Base-by-base conservation (phyloP, 495 filamentous ascomycete species). In the Bacidia rubella region DNA sequence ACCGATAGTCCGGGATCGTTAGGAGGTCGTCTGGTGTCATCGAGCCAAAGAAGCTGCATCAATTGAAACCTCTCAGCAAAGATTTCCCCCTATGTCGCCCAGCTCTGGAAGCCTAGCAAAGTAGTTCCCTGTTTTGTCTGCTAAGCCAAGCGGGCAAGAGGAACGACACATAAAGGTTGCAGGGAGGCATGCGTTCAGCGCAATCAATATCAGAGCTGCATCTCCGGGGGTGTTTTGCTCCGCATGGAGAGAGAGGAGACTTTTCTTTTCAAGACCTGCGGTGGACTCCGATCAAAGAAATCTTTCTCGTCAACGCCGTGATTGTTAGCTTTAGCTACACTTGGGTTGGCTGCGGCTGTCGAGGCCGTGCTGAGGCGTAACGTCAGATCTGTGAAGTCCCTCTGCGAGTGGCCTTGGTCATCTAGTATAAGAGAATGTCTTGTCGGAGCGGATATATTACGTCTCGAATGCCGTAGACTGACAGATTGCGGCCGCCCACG, bases 361-460 rank as follows among this genome's bases (percentile, higher is more conserved):
- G 49, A 39, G 5, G 49, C 49, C 41, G 49, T 51, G 49, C 49
- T 51, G 20, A 51, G 22, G 11, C 49, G 32, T 25, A 40, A 32
- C 1, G 35, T 23, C 24, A 20, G 17, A 24, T 47, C 32, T 21
- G 2, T 51, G 20, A n/a, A 5, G 20, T 51, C 12, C 29, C 49
- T 42, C 17, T 39, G 49, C 10, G 29, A 32, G n/a, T 51, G 38
- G 17, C 49, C 27, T 15, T 54, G 26, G 10, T 21, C 19, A 21
- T 49, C 43, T 15, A 54, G 15, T 4, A 49, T 35, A 26, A 49
- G 39, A 25, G 52, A 54, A 15, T 38, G 26, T 19, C 25, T 49
- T 39, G 25, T 54, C 3, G 52, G 52, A 11, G 52, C 41, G 2
- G 52, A 54, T 19, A 49, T 24, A 24, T 49, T 32, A 15, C 52